Base-by-base conservation (phyloP, 805 yeast genomes). In the Candida odintsovae region DNA sequence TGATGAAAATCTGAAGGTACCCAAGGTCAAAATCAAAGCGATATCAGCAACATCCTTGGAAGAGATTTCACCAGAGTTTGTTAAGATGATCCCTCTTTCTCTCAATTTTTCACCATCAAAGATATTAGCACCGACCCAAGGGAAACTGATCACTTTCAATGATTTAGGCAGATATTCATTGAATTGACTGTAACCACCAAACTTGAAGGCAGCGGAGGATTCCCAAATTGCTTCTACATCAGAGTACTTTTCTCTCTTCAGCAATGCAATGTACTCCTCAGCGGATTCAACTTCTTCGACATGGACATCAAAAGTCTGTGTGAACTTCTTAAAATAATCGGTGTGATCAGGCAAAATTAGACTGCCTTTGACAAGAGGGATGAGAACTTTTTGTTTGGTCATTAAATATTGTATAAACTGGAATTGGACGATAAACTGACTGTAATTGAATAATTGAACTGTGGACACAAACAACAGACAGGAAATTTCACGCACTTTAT, bases 41-140 rank as follows among this genome's bases (percentile, higher is more conserved):
- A 80, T 63, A 52, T 86, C 94, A 3, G 90, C 85, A 29, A 86
- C 94, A 15, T 84, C 82, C 23, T 70, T 76, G 2, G 85, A 76
- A 0, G 83, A 80, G 31, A 71, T 70, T 9, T 75, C 65, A 50
- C 86, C 75, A 47, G 82, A 79, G 59, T 86, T 82, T 50, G 86
- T 78, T 52, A 86, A 67, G 20, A 67, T 57, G 38, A 86, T 76
- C n/a, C 73, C 75, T 18, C 70, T 68, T 28, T 64, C 65, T 22
- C 66, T 62, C 63, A 82, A 62, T 15, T 57, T 68, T 10, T 53
- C 53, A 3, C 69, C 72, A 53, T 79, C 79, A 47, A 74, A 74
- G 42, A 70, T 69, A 50, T 81, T 86, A 50, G 67, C 68, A 0
- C 89, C 89, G 4, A 80, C 86, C 48, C 83, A 77, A 31, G 82